Evolutionary conservation across 495 filamentous ascomycete genomes (phyloP).

Genomic region (Aspergillus sparsus): DNA sequence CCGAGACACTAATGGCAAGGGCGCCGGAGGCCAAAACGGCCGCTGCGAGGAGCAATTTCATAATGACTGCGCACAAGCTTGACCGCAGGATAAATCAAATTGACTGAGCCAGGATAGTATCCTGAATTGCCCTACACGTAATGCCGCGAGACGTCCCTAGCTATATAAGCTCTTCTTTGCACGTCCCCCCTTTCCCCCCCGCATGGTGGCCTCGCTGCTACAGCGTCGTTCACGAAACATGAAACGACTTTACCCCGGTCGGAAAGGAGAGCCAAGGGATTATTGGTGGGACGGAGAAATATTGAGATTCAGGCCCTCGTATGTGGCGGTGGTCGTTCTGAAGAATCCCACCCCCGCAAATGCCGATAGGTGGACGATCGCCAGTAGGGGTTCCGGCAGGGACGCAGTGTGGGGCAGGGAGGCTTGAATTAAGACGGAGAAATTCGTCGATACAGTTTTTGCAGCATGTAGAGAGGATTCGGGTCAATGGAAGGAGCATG

Average conservation of each 20-base stretch:
- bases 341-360: neutral
- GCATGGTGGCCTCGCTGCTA: neutral
- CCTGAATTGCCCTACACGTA: no score
- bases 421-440: neutral
- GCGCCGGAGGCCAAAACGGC: neutral
- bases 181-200: neutral
- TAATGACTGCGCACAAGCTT: neutral
- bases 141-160: no score
- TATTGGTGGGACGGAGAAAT: constrained; percentile 4
- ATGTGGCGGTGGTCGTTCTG: neutral
- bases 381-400: neutral
- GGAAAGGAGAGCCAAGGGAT: neutral
- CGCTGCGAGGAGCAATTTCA: neutral
- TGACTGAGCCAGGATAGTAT: no score
- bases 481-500: no score
- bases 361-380: constrained; percentile 5
- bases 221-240: neutral
- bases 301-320: constrained; percentile 2
- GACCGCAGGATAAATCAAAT: no score
- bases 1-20: constrained; percentile 33
- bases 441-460: neutral
- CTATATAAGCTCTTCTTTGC: neutral
- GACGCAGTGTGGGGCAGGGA: neutral
- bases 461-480: no score
- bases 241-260: neutral